phyloP scores from a whole-genome alignment of 192 early-diverging fungal species.

The Chytriomyces sp. region DNA sequence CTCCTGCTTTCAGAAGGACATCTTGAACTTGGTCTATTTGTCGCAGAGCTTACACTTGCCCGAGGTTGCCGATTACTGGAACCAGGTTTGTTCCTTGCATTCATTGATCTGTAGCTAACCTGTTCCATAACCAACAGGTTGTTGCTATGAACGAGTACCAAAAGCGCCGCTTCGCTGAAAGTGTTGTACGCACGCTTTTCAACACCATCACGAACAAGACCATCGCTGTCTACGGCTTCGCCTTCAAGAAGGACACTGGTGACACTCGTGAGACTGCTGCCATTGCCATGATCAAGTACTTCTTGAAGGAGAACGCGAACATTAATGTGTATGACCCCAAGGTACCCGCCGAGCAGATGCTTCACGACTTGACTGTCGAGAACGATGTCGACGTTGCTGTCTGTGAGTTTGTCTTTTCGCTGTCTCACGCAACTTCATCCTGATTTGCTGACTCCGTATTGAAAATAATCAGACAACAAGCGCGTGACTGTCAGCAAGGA shows the following conservation, averaged over 20 bases:
- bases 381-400: conserved; percentile 32
- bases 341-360: conserved; percentile 73
- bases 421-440: conserved; percentile 19
- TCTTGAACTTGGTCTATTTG: conserved; percentile 90
- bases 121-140: conserved; percentile 36
- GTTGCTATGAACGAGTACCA: conserved; percentile 91
- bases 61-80: conserved; percentile 93
- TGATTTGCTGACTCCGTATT: background rate
- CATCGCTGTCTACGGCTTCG: conserved; percentile 85
- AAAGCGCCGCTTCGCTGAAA: conserved; percentile 79
- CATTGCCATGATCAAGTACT: conserved; percentile 75
- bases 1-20: conserved; percentile 94
- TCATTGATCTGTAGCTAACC: background rate
- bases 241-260: conserved; percentile 93
- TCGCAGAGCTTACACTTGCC: conserved; percentile 77
- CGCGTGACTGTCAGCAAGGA: conserved; percentile 63
- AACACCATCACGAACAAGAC: conserved; percentile 81
- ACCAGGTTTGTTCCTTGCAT: no score
- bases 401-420: conserved; percentile 36
- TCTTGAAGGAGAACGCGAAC: conserved; percentile 75
- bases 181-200: conserved; percentile 72
- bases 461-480: conserved; percentile 53
- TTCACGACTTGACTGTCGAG: conserved; percentile 58
- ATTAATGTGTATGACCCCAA: conserved; percentile 90
- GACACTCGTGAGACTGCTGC: conserved; percentile 92